Evolutionary conservation across 2,329 filamentous ascomycete genomes (phyloP), one percentile per base, ranked within the genome.

Genomic region (Sporothrix brasiliensis): DNA sequence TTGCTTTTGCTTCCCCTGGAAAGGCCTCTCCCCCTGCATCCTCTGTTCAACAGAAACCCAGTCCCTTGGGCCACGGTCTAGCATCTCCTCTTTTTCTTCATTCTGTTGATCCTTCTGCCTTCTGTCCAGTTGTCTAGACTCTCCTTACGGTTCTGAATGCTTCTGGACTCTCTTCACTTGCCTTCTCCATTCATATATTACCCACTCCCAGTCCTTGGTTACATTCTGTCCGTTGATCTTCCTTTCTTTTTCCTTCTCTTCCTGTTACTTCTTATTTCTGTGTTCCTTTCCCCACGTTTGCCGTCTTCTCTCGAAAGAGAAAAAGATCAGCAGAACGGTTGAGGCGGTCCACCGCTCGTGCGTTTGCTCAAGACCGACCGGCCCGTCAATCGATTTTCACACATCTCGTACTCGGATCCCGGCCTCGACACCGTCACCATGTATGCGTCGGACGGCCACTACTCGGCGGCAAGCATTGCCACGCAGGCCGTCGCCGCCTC

Each of bases 391-490:
- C 44, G 41, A 50, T 50, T 50, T 34, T 24, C 9, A 7, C 44
- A 44, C n/a, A 11, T 34, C 34, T 34, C 34, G 6, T 34, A 16
- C 41, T 16, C 41, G 41, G 41, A 13, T 10, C 14, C 41, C 41
- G 41, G 41, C 41, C 14, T n/a, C 44, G 3, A 44, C 60, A 27
- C 47, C 47, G 27, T 9, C 27, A 21, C 47, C 47, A 65, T 65
- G 41, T 47, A 19, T 21, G 44, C 14, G 44, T 66, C 71, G 10
- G 93, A 79, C 76, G 92, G 54, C 30, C 68, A 53, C 91, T 16
- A 92, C 90, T 19, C 90, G 85, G 19, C 91, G 91, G 1, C 93
- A 82, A 75, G 93, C 90, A 74, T 93, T 91, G 75, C 93, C 91
- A 27, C 14, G 3, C 27, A 44, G 68, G 58, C 56, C 7, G 7